These are phyloP conservation scores for Hyparrhenia diplandra DNA, from an alignment of 176 grass and related monocot species.

Conservation along the genomic window DNA sequence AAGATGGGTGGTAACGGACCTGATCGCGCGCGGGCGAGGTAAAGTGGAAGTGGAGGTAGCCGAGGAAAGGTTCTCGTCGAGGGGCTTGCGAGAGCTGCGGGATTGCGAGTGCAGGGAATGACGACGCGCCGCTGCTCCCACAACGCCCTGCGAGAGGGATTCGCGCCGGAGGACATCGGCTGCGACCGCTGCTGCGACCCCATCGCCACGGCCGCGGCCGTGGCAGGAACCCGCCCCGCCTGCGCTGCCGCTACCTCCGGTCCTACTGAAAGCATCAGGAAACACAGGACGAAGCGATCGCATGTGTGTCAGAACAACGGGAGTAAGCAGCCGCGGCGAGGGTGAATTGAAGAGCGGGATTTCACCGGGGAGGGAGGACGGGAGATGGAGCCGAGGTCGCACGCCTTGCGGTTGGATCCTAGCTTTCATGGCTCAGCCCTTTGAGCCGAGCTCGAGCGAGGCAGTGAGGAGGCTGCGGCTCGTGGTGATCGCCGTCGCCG, in stretches of 20 bases:
- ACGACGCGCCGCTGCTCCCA: conserved; percentile 30
- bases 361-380: conserved; percentile 77
- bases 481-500: neutral
- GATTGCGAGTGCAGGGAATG: conserved; percentile 68
- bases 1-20: conserved; percentile 26
- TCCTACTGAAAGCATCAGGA: conserved; percentile 50
- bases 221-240: neutral
- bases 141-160: conserved; percentile 49
- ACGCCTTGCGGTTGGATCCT: conserved; percentile 92
- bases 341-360: neutral
- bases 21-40: conserved; percentile 38
- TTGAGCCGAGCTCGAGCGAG: too few relatives aligned
- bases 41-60: conserved; percentile 19
- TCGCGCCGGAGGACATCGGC: conserved; percentile 28
- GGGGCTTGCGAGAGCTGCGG: conserved; percentile 70
- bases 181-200: conserved; percentile 54
- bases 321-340: neutral
- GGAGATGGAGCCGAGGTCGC: conserved; percentile 95
- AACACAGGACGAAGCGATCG: neutral
- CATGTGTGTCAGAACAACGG: neutral
- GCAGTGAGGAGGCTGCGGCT: neutral
- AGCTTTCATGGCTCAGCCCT: conserved; percentile 62
- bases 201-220: neutral
- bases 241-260: conserved; percentile 35
- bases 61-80: conserved; percentile 71